Evolutionary conservation across 1,284 basidiomycete species (phyloP), one percentile per base, ranked within the genome.

Genomic region (Puccinia sorghi): DNA sequence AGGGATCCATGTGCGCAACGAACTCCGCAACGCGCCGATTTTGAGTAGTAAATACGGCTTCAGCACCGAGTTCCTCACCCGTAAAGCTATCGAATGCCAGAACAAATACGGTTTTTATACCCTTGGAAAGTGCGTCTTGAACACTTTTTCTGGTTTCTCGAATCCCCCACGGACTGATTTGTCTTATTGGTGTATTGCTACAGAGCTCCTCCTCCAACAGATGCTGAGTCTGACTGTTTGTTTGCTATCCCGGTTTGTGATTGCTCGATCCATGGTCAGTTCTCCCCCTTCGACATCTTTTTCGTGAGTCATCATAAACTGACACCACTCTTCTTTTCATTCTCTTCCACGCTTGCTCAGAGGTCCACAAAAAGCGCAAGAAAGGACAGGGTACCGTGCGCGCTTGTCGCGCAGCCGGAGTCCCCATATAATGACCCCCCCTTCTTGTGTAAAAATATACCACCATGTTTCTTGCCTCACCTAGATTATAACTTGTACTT

Each of bases 81-180:
- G 9, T 7, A 71, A 27, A 71, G 48, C 69, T 2, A 37, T 39
- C 27, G 15, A 39, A 2, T 71, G 69, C n/a, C 69, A 71, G 37
- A 56, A 54, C 2, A 52, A 54, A 27, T 71, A 54, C 48, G 69
- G 69, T 9, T 56, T 71, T 37, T 71, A 71, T 54, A 56, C 48
- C 7, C 66, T 22, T 13, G 32, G 27, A 71, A 37, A 41, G 69
- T 50, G 3, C 22, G 69, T 56, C 20, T 27, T 50, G 27, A 27
- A 13, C 5, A 27, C 5, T 27, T 43, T 66, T 7, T 4, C 25
- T 27, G 13, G 25, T 22, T 50, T 11, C 64, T 13, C 11, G 12
- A 48, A 17, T 46, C 43, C 13, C 48, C 48, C 8, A 17, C 48
- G 9, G 17, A 50, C 48, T 11, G 48, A 4, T 50, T 50, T 50